Base-by-base conservation (phyloP, 805 yeast genomes). In the Saturnispora besseyi region DNA sequence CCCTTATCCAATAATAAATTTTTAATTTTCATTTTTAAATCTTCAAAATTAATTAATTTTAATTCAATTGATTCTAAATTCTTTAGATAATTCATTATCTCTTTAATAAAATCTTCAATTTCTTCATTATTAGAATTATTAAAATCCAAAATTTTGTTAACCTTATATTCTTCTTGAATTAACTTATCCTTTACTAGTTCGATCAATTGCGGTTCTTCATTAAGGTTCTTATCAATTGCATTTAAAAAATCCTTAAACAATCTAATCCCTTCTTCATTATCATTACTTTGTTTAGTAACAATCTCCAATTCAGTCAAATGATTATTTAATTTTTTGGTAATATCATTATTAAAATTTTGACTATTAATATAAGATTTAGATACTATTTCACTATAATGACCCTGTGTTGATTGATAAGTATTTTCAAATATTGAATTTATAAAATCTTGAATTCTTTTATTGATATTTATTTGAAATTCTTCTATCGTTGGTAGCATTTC, bases 161-260 rank as follows among this genome's bases (percentile, higher is more conserved):
- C 22, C 13, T 55, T 60, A 7, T 47, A 53, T 7, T 54, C 34
- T 24, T 53, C 52, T 30, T 50, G 53, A n/a, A 32, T 13, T 6
- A 46, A 46, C 7, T 45, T 42, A 4, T 42, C 12, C 13, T 26
- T 12, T 2, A 24, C 22, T 38, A 22, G 5, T 38, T 24, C 10
- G 5, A 24, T 24, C n/a, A 24, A 24, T 24, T 12, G 12, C 9
- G 42, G 13, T 22, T 38, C 30, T 5, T 24, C 42, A 24, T 21
- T 24, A n/a, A 12, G 9, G 5, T 26, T 26, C 9, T 26, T 26
- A 26, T n/a, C 13, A 24, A 24, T 11, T 12, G 11, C 15, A 12
- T 5, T 24, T 12, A 24, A 11, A 12, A 38, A 12, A 1, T 26
- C 30, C 18, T 22, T 24, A 11, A 24, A 24, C 10, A 8, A 24